Conservation (phyloP, 495 filamentous ascomycete genomes). For the Penicillium cosmopolitanum region DNA sequence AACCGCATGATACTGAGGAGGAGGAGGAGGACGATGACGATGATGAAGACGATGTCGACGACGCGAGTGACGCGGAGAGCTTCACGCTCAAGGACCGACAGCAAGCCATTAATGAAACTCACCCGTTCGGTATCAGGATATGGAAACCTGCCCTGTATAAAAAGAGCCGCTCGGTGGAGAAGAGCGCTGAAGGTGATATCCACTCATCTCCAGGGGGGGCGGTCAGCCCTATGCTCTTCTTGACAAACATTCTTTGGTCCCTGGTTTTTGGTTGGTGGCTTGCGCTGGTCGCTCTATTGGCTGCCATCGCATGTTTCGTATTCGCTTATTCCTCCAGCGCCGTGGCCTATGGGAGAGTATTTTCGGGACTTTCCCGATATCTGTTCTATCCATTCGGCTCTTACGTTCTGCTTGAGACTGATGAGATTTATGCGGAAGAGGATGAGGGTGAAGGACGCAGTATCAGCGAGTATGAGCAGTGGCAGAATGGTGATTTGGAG, state of each 20-base stretch:
- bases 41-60: conserved; percentile 54
- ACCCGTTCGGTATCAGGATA: conserved; percentile 97
- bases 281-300: conserved; percentile 70
- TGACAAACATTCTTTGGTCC: conserved; percentile 91
- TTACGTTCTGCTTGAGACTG: conserved; percentile 88
- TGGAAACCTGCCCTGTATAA: conserved; percentile 99
- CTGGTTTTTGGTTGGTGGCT: conserved; percentile 98
- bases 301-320: conserved; percentile 75
- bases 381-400: conserved; percentile 96
- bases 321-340: conserved; percentile 81
- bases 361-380: conserved; percentile 84
- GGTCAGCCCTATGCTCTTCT: conserved; percentile 78
- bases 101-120: conserved; percentile 97
- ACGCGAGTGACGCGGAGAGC: conserved; percentile 78
- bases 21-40: conserved; percentile 36
- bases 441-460: conserved; percentile 98
- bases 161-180: conserved; percentile 93
- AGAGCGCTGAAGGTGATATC: conserved; percentile 95
- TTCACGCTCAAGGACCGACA: conserved; percentile 86
- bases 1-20: conserved; percentile 14
- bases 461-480: conserved; percentile 98
- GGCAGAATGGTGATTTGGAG: conserved; percentile 97
- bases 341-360: conserved; percentile 81
- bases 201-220: conserved; percentile 91
- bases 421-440: conserved; percentile 93